Evolutionary conservation across 1,139 yeast species (phyloP).

Genomic region (Saccharomyces hybrid): DNA sequence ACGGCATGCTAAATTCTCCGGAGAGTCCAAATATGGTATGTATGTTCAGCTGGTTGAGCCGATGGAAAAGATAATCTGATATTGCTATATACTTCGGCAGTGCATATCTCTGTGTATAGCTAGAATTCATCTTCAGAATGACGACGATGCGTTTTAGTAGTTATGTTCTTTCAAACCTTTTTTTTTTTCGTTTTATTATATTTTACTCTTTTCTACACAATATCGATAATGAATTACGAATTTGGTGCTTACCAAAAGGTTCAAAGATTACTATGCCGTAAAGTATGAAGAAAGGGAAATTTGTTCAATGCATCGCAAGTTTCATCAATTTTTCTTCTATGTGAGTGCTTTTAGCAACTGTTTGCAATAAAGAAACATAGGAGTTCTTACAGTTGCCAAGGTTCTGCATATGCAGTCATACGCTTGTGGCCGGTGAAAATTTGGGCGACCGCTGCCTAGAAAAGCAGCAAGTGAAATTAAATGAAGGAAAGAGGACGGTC

Average conservation of each 20-base stretch:
- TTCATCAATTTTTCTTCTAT: background rate
- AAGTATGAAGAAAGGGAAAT: background rate
- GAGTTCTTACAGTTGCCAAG: slow-evolving; percentile 1
- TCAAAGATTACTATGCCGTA: background rate
- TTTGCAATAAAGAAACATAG: background rate
- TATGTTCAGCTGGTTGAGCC: slow-evolving; percentile 46
- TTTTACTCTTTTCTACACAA: background rate
- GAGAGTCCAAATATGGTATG: slow-evolving; percentile 57
- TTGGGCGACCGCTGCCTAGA: background rate
- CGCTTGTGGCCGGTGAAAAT: background rate
- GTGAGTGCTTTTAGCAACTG: background rate
- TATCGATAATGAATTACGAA: background rate
- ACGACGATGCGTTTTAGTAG: background rate
- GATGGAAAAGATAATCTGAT: slow-evolving; percentile 49
- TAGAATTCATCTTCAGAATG: slow-evolving; percentile 5
- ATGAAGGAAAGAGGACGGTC: background rate
- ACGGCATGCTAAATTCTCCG: slow-evolving; percentile 53
- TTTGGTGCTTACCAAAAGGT: background rate
- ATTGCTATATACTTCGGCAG: slow-evolving; percentile 32
- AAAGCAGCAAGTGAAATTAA: background rate
- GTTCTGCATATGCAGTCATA: background rate
- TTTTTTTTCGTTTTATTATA: background rate
- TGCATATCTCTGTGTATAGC: slow-evolving; percentile 12
- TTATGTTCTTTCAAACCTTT: background rate
- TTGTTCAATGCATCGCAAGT: background rate